Evolutionary conservation across 257 asterid genomes (phyloP), one percentile per base, ranked within the genome.

Genomic region (Galeopsis tetrahit): DNA sequence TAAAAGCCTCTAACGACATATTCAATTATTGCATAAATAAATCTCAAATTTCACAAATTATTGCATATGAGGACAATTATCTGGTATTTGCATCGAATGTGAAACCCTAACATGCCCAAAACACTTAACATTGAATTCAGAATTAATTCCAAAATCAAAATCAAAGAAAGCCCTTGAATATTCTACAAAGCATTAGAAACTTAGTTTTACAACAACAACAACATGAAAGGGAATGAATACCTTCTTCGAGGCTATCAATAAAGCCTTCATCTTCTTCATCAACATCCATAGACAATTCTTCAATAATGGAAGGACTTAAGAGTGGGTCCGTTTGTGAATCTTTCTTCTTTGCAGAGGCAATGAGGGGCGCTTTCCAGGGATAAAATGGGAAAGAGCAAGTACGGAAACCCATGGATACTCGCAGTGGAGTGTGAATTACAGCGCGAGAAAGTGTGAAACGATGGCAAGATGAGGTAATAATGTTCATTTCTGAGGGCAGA

Each of bases 241-340:
- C 97, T 61, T 73, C 84, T 33, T 76, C 87, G 52, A 75, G 79
- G 58, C 76, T 90, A 66, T 85, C 92, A 57, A 71, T 63, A 9
- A 81, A 72, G 28, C 28, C 28, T 39, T 72, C 35, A 17, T 66
- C 87, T 66, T 81, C 92, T 48, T 83, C 88, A 52, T 74, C 81
- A n/a, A 53, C 87, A 58, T 70, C 79, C 82, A 75, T 6, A 1
- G 66, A 33, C 21, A 84, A 85, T 72, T 86, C 83, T 49, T 87
- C 89, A 32, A 76, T 38, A 62, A 84, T 61, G 62, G 89, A 82
- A 56, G 86, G 84, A 62, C 68, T 72, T 64, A 83, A 73, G 80
- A 85, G 28, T 43, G 90, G 84, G 65, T 85, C 87, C 66, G 85
- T 13, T 57, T 78, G 63, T 6, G 82, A 72, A 58, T 48, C 76